Evolutionary conservation across 2,329 filamentous ascomycete genomes (phyloP), one percentile per base, ranked within the genome.

Genomic region (Epichloe bromicola): DNA sequence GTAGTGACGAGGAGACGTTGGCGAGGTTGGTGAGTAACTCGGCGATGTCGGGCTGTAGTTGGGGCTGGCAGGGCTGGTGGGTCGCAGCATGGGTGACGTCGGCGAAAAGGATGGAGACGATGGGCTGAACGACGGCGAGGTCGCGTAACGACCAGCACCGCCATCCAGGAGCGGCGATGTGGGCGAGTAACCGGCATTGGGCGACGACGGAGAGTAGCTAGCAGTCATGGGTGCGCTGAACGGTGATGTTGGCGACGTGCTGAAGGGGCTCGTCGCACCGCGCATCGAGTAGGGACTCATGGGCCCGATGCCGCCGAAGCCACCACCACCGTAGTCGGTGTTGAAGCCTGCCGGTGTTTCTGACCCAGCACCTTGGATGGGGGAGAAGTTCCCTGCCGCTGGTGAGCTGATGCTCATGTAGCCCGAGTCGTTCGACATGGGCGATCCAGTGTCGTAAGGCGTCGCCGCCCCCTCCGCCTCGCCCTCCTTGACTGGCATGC

Each of bases 401-500:
- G 82, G 79, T n/a, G 80, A 82, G 56, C 74, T 78, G 58, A 83
- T 72, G 57, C 77, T 78, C 60, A 81, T 67, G 59, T 80, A 82
- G 48, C 85, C 85, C 39, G 79, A 81, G 60, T 89, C 85, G 52
- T 45, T 52, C 7, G 76, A 78, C 69, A 90, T 83, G 4, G 87
- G 87, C 47, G 86, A 91, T 42, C 86, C 85, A 23, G 83, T 85
- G 64, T 97, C 93, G 68, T 98, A 98, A 1, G 94, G 94, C 8
- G 93, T 98, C 41, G 89, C 88, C 50, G 88, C 88, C 58, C 93
- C 93, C 54, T 86, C 86, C 45, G 85, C 76, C 54, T 84, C 82
- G 52, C 79, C 78, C 53, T 83, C 85, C 71, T 89, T 90, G 58
- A 83, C 76, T 14, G 84, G 83, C 68, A 91, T 83, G 49, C 85